phyloP scores from a whole-genome alignment of 345 rosid species.

The Draba incana region DNA sequence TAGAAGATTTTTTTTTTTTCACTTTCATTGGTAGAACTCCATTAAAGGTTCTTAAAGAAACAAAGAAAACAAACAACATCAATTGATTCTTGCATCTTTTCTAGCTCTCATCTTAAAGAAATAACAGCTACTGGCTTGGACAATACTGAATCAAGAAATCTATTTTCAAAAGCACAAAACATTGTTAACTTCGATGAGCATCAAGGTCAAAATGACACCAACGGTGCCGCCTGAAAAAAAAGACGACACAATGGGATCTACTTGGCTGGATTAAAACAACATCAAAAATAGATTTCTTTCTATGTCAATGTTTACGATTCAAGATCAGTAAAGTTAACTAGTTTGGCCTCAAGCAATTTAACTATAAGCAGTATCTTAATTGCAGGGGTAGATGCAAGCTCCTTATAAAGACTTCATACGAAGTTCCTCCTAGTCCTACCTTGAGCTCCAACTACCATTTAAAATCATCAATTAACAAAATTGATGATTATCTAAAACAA shows the following conservation, averaged over 20 bases:
- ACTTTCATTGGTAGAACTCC: no score
- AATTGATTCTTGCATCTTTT: no score
- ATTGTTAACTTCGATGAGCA: constrained; percentile 88
- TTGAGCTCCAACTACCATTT: constrained; percentile 80
- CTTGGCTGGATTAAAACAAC: constrained; percentile 68
- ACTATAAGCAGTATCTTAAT: constrained; percentile 59
- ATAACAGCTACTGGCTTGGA: no score
- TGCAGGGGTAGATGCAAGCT: constrained; percentile 85
- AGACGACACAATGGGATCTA: constrained; percentile 95
- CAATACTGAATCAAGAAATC: no score
- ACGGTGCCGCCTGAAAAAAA: constrained; percentile 90
- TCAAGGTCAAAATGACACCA: constrained; percentile 94
- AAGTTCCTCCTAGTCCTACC: constrained; percentile 88
- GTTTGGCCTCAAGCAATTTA: constrained; percentile 12
- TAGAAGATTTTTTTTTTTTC: no score
- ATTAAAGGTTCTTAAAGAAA: no score
- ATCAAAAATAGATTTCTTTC: background rate
- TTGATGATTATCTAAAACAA: no score
- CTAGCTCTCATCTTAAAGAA: no score
- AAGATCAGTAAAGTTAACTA: constrained; percentile 7
- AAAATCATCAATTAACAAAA: no score
- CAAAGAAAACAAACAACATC: no score
- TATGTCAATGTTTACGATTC: constrained; percentile 10
- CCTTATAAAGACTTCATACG: constrained; percentile 90
- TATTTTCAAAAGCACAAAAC: constrained; percentile 33